phyloP scores from a whole-genome alignment of 2,329 filamentous ascomycete species.

The Aureobasidium vineae region DNA sequence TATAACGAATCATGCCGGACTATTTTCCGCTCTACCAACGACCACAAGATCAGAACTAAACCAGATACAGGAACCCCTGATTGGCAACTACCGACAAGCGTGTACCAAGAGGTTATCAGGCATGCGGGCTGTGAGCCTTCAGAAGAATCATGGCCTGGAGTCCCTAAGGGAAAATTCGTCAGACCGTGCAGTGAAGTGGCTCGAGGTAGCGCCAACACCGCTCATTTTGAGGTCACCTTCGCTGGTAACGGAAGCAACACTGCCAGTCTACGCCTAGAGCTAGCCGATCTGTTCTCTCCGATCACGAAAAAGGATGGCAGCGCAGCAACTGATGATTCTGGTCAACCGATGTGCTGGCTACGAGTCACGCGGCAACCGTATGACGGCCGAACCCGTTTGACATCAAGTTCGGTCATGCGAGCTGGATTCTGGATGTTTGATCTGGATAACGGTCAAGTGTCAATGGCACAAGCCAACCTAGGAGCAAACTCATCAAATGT shows the following conservation, averaged over 20 bases:
- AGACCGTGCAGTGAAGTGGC: slow-evolving; percentile 15
- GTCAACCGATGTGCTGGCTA: background rate
- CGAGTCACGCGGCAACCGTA: background rate
- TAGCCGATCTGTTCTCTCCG: slow-evolving; percentile 5
- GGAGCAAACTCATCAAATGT: background rate
- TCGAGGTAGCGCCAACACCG: background rate
- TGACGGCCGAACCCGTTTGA: too few relatives aligned
- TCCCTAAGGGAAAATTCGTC: background rate
- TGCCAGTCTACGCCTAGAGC: background rate
- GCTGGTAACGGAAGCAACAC: slow-evolving; percentile 1
- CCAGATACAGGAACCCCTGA: slow-evolving; percentile 38
- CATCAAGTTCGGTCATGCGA: slow-evolving; percentile 38
- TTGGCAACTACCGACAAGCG: slow-evolving; percentile 32
- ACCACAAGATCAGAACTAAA: slow-evolving; percentile 30
- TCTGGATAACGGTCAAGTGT: slow-evolving; percentile 39
- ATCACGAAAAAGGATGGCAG: background rate
- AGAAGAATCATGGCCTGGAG: background rate
- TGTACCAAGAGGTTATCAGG: slow-evolving; percentile 31
- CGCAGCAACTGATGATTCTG: background rate
- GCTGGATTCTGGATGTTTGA: slow-evolving; percentile 41
- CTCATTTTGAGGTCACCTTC: slow-evolving; percentile 5
- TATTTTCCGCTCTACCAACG: slow-evolving; percentile 22
- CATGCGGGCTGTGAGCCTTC: background rate
- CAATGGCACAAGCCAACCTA: slow-evolving; percentile 35
- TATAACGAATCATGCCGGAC: background rate